Base-by-base conservation (phyloP, 345 rosid genomes). In the Draba incana region DNA sequence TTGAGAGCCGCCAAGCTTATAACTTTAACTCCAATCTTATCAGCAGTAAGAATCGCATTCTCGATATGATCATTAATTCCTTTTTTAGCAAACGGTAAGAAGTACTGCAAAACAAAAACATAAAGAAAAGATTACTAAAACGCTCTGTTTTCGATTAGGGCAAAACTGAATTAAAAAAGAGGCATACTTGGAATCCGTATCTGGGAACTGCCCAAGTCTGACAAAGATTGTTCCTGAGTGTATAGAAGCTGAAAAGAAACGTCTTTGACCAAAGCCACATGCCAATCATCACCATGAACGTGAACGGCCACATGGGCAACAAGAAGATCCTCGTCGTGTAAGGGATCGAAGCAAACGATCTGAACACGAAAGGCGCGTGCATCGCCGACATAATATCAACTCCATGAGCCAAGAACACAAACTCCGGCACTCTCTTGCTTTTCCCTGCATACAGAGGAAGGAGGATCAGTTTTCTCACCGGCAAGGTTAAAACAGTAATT, bases 391-490 rank as follows among this genome's bases (percentile, higher is more conserved):
- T 55, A 2, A 95, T 25, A 68, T 95, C 99, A 13, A 95, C 97
- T 4, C 78, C 90, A 69, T 95, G 99, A 2, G 96, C 99, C 39
- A 95, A 79, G 86, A 95, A 95, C 64, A 95, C 99, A 15, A 95
- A 95, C 76, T 89, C 97, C 10, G 99, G 89, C 13, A 76, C 88
- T 67, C 81, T 84, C 62, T 69, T 68, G 1, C 66, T 5, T 38
- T 81, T 75, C 24, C 50, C 97, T 89, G 82, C 74, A 72, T 35
- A 31, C 62, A 25, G 14, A 28, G 5, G 31, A 58, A 31, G 37
- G 37, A 31, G 37, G 33, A 66, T n/a, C 45, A 35, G 39, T 35
- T 35, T 35, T 10, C 10, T 35, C 39, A 0, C 2, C 10, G 9
- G 39, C 39, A 33, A 33, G 37, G 37, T 35, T 0, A 24, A 33